Conservation (phyloP, 495 filamentous ascomycete species). For the Hypoxylon subgilvum region DNA sequence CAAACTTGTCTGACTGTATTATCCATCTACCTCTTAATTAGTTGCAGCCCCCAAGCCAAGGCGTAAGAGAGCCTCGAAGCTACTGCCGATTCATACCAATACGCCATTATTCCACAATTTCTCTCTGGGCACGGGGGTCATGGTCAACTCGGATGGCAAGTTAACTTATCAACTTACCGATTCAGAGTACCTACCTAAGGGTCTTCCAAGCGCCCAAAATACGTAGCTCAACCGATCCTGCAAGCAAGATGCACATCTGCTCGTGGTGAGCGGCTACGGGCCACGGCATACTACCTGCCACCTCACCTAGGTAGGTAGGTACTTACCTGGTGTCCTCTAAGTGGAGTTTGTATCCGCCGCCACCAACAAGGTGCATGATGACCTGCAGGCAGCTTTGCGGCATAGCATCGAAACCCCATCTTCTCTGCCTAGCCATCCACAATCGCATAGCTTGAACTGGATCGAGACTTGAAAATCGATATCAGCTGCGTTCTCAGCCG, state of each 20-base stretch:
- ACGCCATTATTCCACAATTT: too few relatives aligned
- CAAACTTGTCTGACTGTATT: too few relatives aligned
- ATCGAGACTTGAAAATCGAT: constrained; percentile 7
- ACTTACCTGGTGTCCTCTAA: constrained; percentile 6
- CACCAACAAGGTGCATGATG: constrained; percentile 18
- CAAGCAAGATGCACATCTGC: constrained; percentile 17
- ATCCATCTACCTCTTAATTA: too few relatives aligned
- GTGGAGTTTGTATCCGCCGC: constrained; percentile 22
- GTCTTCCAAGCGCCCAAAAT: background rate
- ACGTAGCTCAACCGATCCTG: constrained; percentile 10
- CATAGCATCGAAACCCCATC: constrained; percentile 4
- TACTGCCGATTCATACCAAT: too few relatives aligned
- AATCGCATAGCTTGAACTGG: background rate
- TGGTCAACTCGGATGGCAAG: too few relatives aligned
- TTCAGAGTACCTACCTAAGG: too few relatives aligned
- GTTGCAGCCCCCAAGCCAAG: background rate
- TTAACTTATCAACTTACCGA: too few relatives aligned
- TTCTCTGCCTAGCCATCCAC: background rate
- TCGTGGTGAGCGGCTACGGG: constrained; percentile 14
- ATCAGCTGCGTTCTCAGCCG: constrained; percentile 7
- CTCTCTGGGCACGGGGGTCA: too few relatives aligned
- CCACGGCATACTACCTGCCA: constrained; percentile 19
- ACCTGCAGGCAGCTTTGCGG: constrained; percentile 19
- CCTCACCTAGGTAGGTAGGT: background rate
- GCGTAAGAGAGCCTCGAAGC: background rate